Conservation (phyloP, 1,284 basidiomycete genomes). For the Anthracocystis panici-leucophaei region DNA sequence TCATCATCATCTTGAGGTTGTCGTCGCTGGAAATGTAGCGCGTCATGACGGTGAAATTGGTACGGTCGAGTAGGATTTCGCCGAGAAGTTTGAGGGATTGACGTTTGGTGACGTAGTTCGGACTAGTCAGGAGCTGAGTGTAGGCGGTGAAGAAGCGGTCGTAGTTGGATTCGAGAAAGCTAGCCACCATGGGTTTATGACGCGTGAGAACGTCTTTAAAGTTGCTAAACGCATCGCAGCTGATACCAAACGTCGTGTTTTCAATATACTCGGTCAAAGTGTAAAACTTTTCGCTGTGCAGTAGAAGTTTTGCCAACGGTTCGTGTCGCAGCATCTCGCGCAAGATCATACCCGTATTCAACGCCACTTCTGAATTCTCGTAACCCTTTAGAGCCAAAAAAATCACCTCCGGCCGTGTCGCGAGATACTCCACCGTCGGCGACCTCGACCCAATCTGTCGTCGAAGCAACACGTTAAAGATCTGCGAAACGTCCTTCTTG, state of each 20-base stretch:
- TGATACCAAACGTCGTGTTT: conserved; percentile 95
- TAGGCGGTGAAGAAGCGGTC: conserved; percentile 97
- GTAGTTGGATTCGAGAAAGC: conserved; percentile 95
- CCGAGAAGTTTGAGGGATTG: conserved; percentile 98
- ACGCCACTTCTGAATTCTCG: conserved; percentile 90
- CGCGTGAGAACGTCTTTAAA: conserved; percentile 83
- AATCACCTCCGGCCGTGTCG: conserved; percentile 85
- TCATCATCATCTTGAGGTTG: conserved; percentile 99
- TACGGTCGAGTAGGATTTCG: conserved; percentile 95
- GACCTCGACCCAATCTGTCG: conserved; percentile 91
- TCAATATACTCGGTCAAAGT: conserved; percentile 97
- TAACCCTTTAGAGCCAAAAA: conserved; percentile 85
- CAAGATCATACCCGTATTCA: conserved; percentile 98
- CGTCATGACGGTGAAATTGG: conserved; percentile 98
- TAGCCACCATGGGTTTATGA: conserved; percentile 96
- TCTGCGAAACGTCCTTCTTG: conserved; percentile 92
- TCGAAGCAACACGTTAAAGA: conserved; percentile 94
- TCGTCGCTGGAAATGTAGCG: conserved; percentile 86
- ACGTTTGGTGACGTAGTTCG: conserved; percentile 99
- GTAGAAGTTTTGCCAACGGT: conserved; percentile 85
- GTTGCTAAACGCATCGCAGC: conserved; percentile 96
- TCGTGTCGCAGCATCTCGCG: conserved; percentile 97
- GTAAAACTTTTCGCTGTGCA: conserved; percentile 92
- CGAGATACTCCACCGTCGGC: conserved; percentile 95
- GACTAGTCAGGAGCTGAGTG: conserved; percentile 88